Evolutionary conservation across 2,329 filamentous ascomycete genomes (phyloP), one percentile per base, ranked within the genome.

Genomic region (Xylogone sp.): DNA sequence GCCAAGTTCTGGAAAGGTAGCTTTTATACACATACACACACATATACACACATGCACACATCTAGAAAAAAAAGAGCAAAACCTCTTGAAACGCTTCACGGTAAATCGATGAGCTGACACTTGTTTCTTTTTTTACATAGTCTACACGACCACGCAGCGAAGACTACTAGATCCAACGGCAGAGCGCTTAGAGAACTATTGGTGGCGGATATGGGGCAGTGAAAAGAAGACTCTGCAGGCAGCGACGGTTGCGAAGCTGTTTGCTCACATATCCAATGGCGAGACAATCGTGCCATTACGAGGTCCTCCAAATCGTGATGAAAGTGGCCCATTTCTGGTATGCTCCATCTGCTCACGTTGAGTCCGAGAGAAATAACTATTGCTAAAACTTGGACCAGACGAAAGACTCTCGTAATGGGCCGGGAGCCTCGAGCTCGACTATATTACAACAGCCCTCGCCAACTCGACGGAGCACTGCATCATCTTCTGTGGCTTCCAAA

Each of bases 151-250:
- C 24, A 84, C 79, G 16, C 77, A 78, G 55, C 77, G 79, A 59
- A 75, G 75, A 57, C 72, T 84, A 27, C 72, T 76, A 53, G 81
- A 85, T 58, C 82, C 82, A n/a, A 84, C 80, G 2, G 80, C 81
- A 22, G 77, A 77, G 53, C 79, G 82, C 18, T 68, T 84, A 19
- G 82, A 85, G 62, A 81, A 84, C 59, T 83, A 84, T 58, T 86
- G 82, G 82, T 84, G 81, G 77, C 81, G 84, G 60, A 79, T 85
- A 49, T 81, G 80, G 75, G 81, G 81, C 29, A 84, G 82, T 53
- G 54, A 56, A 46, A 53, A 53, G 42, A 58, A 76, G 29, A 63
- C 73, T 49, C 69, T 84, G 45, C 76, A 78, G 45, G 82, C 78
- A 39, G 70, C 69, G 29, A 72, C 74, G 12, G 69, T 85, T 44